Base-by-base conservation (phyloP, 2,329 filamentous ascomycete genomes). In the Rhexocercosporidium sp. region DNA sequence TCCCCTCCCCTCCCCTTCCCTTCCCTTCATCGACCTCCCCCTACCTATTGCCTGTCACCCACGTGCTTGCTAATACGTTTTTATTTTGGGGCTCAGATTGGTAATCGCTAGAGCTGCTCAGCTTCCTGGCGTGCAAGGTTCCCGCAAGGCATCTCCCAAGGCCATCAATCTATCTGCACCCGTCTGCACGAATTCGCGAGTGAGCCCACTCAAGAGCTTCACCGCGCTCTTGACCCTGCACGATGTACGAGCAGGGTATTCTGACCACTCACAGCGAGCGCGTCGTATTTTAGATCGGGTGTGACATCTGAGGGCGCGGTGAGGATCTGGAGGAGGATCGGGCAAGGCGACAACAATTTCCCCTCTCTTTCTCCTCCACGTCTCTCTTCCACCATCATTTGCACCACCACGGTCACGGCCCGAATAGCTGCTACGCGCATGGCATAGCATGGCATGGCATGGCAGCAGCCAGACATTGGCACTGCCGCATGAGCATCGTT, bases 11-110 rank as follows among this genome's bases (percentile, higher is more conserved):
- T 56, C 8, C 34, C 20, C 12, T 25, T 20, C 11, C 31, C 34
- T 57, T 31, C 31, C n/a, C 7, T 6, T 2, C 20, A 29, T 22
- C 8, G 18, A 11, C 16, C 8, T 5, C 20, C 44, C 44, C n/a
- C 20, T 20, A 47, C n/a, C 8, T 47, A 20, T 51, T 29, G 41
- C 59, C 46, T 20, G 46, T 56, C 49, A 29, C 62, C 62, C 69
- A 74, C 69, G 69, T 71, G 72, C 72, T 75, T 75, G 69, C 69
- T 75, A 66, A 75, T 72, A 72, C 66, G 69, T 75, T 71, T 75
- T 73, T 75, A n/a, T 74, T 72, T 72, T 68, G 65, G 49, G 46
- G 22, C 59, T 25, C 46, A 41, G 68, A 62, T 66, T 69, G 46
- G 62, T 18, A 16, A 51, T 37, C 29, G 49, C 57, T 20, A 53